Percentiles rank a stretch among this genome's conserved stretches.
Conservation (phyloP, 495 filamentous ascomycete species). For the Aspergillus indologenus region DNA sequence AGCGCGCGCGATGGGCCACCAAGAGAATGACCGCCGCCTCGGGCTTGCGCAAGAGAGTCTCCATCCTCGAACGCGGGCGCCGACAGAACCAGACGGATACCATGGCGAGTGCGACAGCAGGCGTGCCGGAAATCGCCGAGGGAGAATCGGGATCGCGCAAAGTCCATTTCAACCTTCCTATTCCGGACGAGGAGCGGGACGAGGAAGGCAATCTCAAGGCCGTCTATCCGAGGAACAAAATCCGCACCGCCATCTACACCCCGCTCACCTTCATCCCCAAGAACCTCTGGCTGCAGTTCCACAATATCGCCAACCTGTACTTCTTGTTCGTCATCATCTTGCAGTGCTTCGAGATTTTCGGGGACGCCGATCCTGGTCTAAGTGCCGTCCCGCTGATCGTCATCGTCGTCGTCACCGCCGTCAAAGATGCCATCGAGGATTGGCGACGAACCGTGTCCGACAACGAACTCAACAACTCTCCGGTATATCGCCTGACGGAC, state of each 20-base stretch:
- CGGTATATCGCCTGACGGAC: constrained; percentile 78
- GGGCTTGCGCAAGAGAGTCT: constrained; percentile 71
- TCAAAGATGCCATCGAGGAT: constrained; percentile 95
- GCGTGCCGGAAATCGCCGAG: not conserved
- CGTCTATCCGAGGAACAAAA: constrained; percentile 84
- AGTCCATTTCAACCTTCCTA: constrained; percentile 80
- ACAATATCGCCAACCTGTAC: constrained; percentile 96
- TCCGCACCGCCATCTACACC: constrained; percentile 93
- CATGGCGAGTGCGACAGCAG: not conserved
- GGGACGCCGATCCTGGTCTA: constrained; percentile 79
- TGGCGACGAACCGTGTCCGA: constrained; percentile 87
- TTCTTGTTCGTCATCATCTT: constrained; percentile 94
- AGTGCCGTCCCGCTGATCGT: constrained; percentile 88
- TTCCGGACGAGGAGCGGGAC: constrained; percentile 72
- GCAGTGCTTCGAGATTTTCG: constrained; percentile 92
- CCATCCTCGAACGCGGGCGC: constrained; percentile 63
- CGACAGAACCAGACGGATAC: constrained; percentile 16
- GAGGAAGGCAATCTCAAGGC: constrained; percentile 69
- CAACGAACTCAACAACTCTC: constrained; percentile 90
- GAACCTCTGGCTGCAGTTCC: constrained; percentile 92
- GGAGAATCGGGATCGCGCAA: constrained; percentile 13
- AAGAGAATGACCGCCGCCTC: constrained; percentile 69
- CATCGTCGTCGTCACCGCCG: constrained; percentile 78
- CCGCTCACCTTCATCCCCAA: constrained; percentile 90
- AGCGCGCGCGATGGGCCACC: constrained; percentile 88